Percentiles rank a stretch among this genome's conserved stretches.
phyloP scores from a whole-genome alignment of 805 yeast species.

The Pichia gijzeniarum region DNA sequence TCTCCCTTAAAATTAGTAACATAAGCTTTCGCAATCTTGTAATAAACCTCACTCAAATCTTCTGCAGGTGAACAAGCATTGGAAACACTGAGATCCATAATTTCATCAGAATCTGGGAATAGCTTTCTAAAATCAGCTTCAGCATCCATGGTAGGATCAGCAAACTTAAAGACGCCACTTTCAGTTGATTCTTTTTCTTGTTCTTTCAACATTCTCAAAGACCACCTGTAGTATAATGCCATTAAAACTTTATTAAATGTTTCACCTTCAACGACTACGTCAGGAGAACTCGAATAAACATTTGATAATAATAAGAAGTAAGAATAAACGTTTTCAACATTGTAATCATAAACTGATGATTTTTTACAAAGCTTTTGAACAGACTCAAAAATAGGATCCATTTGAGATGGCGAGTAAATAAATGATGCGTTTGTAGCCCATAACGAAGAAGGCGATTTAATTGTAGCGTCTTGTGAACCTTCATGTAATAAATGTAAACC shows the following conservation, averaged over 20 bases:
- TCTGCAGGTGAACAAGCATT: slow-evolving; percentile 15
- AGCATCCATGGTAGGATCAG: slow-evolving; percentile 55
- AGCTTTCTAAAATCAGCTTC: slow-evolving; percentile 75
- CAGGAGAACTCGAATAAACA: slow-evolving; percentile 20
- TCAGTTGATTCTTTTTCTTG: slow-evolving; percentile 58
- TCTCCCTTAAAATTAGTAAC: slow-evolving; percentile 33
- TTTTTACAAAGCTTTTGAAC: slow-evolving; percentile 35
- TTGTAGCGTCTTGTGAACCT: slow-evolving; percentile 16
- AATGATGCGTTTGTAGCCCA: slow-evolving; percentile 44
- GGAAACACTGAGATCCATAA: slow-evolving; percentile 34
- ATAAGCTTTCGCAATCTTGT: slow-evolving; percentile 43
- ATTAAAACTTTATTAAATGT: slow-evolving; percentile 45
- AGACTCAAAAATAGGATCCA: slow-evolving; percentile 30
- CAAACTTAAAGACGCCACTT: slow-evolving; percentile 58
- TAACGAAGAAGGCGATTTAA: slow-evolving; percentile 28
- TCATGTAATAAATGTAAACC: slow-evolving; percentile 55
- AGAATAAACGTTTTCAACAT: slow-evolving; percentile 46
- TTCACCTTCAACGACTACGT: slow-evolving; percentile 15
- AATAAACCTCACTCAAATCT: slow-evolving; percentile 43
- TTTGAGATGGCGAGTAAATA: slow-evolving; percentile 28
- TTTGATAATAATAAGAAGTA: slow-evolving; percentile 41
- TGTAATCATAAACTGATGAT: slow-evolving; percentile 36
- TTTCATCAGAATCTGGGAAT: slow-evolving; percentile 85
- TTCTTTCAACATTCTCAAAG: slow-evolving; percentile 57
- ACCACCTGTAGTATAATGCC: slow-evolving; percentile 73